Percentiles rank a stretch among this genome's conserved stretches.
These are phyloP conservation scores for Cryptococcus neoformans DNA, from an alignment of 1,284 basidiomycete species.

Conservation along the genomic window DNA sequence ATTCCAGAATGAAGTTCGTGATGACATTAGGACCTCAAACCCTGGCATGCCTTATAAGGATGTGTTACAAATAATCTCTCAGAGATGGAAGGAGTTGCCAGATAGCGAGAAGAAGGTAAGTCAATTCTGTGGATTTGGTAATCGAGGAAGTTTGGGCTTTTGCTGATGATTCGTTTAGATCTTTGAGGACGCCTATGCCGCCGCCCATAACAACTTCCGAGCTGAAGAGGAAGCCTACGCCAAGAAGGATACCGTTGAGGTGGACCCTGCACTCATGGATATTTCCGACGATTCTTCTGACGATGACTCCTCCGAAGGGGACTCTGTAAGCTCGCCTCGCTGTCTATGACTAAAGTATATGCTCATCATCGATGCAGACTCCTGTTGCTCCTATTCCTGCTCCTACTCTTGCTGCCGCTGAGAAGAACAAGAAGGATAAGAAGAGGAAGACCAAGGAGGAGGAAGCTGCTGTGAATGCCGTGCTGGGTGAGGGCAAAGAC, in stretches of 20 bases:
- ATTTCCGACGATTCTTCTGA: slow-evolving; percentile 12
- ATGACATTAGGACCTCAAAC: slow-evolving; percentile 56
- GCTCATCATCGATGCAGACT: slow-evolving; percentile 1
- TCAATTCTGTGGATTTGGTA: not conserved
- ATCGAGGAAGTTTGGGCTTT: not conserved
- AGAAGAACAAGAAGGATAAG: slow-evolving; percentile 26
- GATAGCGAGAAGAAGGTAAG: slow-evolving; percentile 69
- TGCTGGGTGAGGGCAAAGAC: slow-evolving; percentile 11
- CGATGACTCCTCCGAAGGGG: not conserved
- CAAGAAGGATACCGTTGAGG: slow-evolving; percentile 4
- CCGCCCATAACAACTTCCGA: slow-evolving; percentile 23
- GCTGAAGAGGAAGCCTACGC: slow-evolving; percentile 27
- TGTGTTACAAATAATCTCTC: slow-evolving; percentile 66
- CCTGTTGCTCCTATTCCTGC: slow-evolving; percentile 9
- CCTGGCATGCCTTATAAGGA: slow-evolving; percentile 69
- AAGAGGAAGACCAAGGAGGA: slow-evolving; percentile 37
- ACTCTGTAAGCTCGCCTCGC: not conserved
- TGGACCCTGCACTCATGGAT: slow-evolving; percentile 1
- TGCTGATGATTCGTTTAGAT: slow-evolving; percentile 6
- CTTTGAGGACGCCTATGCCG: slow-evolving; percentile 31
- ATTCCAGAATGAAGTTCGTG: slow-evolving; percentile 89
- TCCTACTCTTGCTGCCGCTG: slow-evolving; percentile 15
- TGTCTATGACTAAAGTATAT: not conserved
- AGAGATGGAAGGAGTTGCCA: slow-evolving; percentile 68
- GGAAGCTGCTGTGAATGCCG: slow-evolving; percentile 11